phyloP scores from a whole-genome alignment of 768 basidiomycete genomes.

The Agrocybe praecox region DNA sequence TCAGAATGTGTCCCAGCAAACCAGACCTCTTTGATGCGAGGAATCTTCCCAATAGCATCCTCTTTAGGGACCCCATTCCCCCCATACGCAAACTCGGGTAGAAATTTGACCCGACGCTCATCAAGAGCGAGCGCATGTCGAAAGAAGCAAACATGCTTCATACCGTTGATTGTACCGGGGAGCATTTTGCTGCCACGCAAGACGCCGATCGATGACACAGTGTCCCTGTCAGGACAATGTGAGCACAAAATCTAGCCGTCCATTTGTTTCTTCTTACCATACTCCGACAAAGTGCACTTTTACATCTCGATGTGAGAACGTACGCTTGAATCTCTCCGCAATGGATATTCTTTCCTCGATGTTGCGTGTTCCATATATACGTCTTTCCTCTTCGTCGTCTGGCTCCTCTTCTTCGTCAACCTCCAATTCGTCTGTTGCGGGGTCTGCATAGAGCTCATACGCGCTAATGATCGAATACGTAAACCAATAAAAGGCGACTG shows the following conservation, averaged over 20 bases:
- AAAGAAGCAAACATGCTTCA: slow-evolving; percentile 39
- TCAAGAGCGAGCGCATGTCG: slow-evolving; percentile 51
- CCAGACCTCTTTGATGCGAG: slow-evolving; percentile 4
- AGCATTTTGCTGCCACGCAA: slow-evolving; percentile 22
- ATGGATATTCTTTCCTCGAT: not conserved
- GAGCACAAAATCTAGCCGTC: not conserved
- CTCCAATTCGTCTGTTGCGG: not conserved
- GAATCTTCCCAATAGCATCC: not conserved
- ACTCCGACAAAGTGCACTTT: slow-evolving; percentile 46
- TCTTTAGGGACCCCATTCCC: no score
- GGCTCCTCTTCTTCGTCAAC: not conserved
- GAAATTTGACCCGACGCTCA: slow-evolving; percentile 48
- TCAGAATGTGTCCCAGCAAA: slow-evolving; percentile 8
- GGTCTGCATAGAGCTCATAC: slow-evolving; percentile 14
- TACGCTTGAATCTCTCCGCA: slow-evolving; percentile 8
- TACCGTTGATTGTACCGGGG: slow-evolving; percentile 28
- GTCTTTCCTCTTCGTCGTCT: no score
- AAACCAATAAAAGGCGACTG: not conserved
- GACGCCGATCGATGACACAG: slow-evolving; percentile 47
- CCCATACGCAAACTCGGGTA: slow-evolving; percentile 42
- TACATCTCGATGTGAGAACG: slow-evolving; percentile 26
- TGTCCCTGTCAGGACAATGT: slow-evolving; percentile 39
- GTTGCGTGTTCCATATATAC: no score
- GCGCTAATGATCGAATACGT: not conserved
- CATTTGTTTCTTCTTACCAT: slow-evolving; percentile 29